Evolutionary conservation across 2,329 filamentous ascomycete species (phyloP).

Genomic region (Hymenoscyphus infarciens): DNA sequence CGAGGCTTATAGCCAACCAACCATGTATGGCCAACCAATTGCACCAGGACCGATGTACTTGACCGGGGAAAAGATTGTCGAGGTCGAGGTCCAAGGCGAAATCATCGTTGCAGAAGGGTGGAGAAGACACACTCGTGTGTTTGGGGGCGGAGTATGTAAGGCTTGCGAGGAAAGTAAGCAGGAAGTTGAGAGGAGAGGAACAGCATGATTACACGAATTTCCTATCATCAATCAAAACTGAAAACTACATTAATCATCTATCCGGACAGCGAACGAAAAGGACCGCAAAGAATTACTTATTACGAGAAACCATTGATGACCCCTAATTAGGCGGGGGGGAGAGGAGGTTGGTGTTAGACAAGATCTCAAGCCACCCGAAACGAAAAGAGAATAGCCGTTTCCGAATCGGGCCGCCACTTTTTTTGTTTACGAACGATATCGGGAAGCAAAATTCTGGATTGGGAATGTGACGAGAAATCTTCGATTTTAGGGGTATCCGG

Average conservation of each 20-base stretch:
- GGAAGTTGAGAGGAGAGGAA: conserved; percentile 11
- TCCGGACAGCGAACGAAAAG: not conserved
- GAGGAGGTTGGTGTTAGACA: not conserved
- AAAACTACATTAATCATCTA: not conserved
- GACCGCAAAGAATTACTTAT: not conserved
- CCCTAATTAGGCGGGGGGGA: not conserved
- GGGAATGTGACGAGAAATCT: no score
- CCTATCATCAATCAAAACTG: not conserved
- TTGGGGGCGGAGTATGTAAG: conserved; percentile 32
- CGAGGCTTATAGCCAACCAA: not conserved
- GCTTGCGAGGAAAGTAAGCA: conserved; percentile 28
- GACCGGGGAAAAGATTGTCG: conserved; percentile 9
- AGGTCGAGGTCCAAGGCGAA: conserved; percentile 25
- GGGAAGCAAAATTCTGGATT: no score
- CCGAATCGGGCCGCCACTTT: no score
- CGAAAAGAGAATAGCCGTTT: not conserved
- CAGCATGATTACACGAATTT: not conserved
- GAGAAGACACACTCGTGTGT: conserved; percentile 33
- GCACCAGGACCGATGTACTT: conserved; percentile 21
- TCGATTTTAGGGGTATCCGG: no score
- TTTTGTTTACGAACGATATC: no score
- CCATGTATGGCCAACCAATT: conserved; percentile 8
- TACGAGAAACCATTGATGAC: not conserved
- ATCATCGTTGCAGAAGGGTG: conserved; percentile 29
- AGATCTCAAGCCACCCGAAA: not conserved